A percentile compares a stretch with the other conserved stretches of the same genome.
Conservation (phyloP, 805 yeast species). For the Candida maris region DNA sequence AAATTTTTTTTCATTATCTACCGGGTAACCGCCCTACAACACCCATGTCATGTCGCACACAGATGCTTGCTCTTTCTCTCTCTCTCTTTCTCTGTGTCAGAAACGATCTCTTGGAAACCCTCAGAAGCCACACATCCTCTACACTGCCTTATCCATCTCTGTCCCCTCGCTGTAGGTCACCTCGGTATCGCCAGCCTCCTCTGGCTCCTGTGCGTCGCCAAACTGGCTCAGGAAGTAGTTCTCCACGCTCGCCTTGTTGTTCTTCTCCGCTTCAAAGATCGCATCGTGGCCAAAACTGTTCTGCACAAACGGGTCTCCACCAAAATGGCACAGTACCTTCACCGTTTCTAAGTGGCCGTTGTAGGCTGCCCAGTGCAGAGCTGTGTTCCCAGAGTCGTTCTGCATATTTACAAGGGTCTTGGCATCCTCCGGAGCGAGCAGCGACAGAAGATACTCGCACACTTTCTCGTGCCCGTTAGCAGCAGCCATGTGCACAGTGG, state of each 20-base stretch:
- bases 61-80: no score
- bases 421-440: slow-evolving; percentile 44
- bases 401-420: slow-evolving; percentile 43
- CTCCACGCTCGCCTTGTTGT: slow-evolving; percentile 71
- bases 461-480: slow-evolving; percentile 87
- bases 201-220: slow-evolving; percentile 33
- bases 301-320: slow-evolving; percentile 77
- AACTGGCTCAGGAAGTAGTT: slow-evolving; percentile 70
- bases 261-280: slow-evolving; percentile 84
- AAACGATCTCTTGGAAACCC: no score
- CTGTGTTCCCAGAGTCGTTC: slow-evolving; percentile 87
- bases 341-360: slow-evolving; percentile 80
- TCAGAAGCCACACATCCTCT: no score
- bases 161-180: slow-evolving; percentile 46
- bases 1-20: no score
- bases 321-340: slow-evolving; percentile 64
- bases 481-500: slow-evolving; percentile 92
- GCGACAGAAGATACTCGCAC: slow-evolving; percentile 53
- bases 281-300: slow-evolving; percentile 78
- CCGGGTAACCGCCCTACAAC: no score
- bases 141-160: slow-evolving; percentile 43
- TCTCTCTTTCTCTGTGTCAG: no score
- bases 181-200: slow-evolving; percentile 26
- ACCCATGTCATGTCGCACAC: no score
- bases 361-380: slow-evolving; percentile 93